A percentile compares a stretch with the other conserved stretches of the same genome.
These are phyloP conservation scores for Yamadazyma aaseri DNA, from an alignment of 1,139 yeast species.

Conservation along the genomic window DNA sequence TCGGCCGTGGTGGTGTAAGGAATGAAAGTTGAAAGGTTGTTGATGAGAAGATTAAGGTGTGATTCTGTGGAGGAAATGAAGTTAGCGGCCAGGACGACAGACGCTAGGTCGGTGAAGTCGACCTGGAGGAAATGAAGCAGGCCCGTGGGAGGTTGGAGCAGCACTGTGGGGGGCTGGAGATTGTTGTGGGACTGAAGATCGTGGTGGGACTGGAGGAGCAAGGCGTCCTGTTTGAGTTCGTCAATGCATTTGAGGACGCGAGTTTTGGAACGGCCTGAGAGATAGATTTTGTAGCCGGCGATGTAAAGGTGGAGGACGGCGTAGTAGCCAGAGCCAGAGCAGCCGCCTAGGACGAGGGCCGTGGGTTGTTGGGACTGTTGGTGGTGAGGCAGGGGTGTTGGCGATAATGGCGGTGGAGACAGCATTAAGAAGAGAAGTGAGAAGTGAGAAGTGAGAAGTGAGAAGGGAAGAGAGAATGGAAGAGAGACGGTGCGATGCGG, in stretches of 20 bases:
- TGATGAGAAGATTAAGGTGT: conserved; percentile 59
- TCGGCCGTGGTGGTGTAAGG: conserved; percentile 67
- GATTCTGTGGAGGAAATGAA: conserved; percentile 50
- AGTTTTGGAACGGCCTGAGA: conserved; percentile 66
- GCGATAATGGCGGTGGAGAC: too few relatives aligned
- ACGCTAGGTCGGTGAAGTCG: conserved; percentile 58
- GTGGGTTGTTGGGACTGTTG: too few relatives aligned
- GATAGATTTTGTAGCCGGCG: conserved; percentile 74
- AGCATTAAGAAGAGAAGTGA: too few relatives aligned
- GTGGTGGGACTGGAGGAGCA: too few relatives aligned
- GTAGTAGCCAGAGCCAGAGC: conserved; percentile 76
- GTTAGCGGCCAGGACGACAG: conserved; percentile 57
- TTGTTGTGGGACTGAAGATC: neutral
- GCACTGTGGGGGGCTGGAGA: too few relatives aligned
- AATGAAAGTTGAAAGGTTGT: conserved; percentile 81
- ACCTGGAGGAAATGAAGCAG: conserved; percentile 57
- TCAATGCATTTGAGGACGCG: conserved; percentile 56
- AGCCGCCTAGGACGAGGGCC: conserved; percentile 78
- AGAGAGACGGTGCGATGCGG: too few relatives aligned
- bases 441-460: too few relatives aligned
- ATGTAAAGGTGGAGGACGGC: conserved; percentile 72
- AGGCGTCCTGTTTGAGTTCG: conserved; percentile 34
- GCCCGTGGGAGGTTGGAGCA: too few relatives aligned
- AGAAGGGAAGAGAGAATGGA: too few relatives aligned
- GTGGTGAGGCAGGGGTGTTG: too few relatives aligned